Conservation (phyloP, 176 grass and related monocot genomes). For the Zoysia japonica region DNA sequence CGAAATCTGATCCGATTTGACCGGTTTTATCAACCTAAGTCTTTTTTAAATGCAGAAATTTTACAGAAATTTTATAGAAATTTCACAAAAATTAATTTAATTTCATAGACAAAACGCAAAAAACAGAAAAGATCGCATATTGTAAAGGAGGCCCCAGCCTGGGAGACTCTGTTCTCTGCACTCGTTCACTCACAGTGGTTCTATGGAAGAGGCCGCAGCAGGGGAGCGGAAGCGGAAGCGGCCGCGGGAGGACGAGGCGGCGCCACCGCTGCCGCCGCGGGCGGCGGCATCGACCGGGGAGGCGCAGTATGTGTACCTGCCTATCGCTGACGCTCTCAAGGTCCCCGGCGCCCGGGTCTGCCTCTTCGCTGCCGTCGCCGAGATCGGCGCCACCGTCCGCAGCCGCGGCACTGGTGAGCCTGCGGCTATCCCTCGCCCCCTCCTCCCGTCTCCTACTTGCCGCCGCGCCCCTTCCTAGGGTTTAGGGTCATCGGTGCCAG, state of each 20-base stretch:
- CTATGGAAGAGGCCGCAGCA: conserved; percentile 26
- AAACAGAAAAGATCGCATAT: too few relatives aligned
- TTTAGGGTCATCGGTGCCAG: conserved; percentile 4
- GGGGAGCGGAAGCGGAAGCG: conserved; percentile 37
- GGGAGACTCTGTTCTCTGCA: too few relatives aligned
- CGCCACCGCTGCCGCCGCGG: background rate
- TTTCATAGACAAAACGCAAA: too few relatives aligned
- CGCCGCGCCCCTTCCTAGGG: background rate
- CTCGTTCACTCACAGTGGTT: background rate
- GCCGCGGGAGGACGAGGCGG: conserved; percentile 24
- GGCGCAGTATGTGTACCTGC: conserved; percentile 44
- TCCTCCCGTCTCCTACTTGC: background rate
- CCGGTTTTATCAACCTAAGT: too few relatives aligned
- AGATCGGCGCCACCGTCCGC: conserved; percentile 43
- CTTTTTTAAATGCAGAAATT: too few relatives aligned
- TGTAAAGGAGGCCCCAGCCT: background rate
- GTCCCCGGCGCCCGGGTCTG: conserved; percentile 29
- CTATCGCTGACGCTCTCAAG: conserved; percentile 49
- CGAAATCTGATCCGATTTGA: too few relatives aligned
- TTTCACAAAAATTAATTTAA: too few relatives aligned
- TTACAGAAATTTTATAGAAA: too few relatives aligned
- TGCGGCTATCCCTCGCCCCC: background rate
- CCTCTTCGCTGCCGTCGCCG: conserved; percentile 43
- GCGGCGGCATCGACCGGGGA: background rate
- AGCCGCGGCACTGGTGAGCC: conserved; percentile 59